These are phyloP conservation scores for Amoebophrya sp. DNA, from an alignment of 169 alveolate genomes.

Conservation along the genomic window DNA sequence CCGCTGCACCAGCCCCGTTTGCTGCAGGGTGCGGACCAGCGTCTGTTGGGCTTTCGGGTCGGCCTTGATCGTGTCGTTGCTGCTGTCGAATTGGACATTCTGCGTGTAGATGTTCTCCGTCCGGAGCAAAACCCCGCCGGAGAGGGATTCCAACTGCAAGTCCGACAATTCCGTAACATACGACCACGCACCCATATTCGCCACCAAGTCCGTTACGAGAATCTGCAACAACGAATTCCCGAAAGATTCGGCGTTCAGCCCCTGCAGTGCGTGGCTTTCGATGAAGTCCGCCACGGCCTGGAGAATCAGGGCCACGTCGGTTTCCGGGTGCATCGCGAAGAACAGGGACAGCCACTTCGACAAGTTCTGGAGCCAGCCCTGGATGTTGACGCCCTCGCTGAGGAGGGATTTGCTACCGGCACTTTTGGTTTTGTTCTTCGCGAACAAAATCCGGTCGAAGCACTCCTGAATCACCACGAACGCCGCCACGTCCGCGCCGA, in stretches of 20 bases:
- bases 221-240: conserved; percentile 8
- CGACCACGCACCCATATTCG: background rate
- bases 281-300: conserved; percentile 14
- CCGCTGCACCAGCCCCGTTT: background rate
- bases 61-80: background rate
- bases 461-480: background rate
- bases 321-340: conserved; percentile 3
- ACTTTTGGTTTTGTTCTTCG: too few species aligned
- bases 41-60: background rate
- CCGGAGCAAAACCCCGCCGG: background rate
- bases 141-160: background rate
- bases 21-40: background rate
- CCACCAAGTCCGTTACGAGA: background rate
- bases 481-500: background rate
- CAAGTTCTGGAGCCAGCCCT: conserved; percentile 22
- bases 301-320: background rate
- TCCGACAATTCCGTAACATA: background rate
- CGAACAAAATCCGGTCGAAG: background rate
- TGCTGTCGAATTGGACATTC: background rate
- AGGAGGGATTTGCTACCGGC: background rate
- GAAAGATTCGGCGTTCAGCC: background rate
- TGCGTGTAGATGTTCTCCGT: conserved; percentile 1
- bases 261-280: background rate
- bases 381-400: background rate
- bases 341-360: background rate